A percentile compares a stretch with the other conserved stretches of the same genome.
Evolutionary conservation across 2,329 filamentous ascomycete species (phyloP).

Genomic region (Fusarium buxicola): DNA sequence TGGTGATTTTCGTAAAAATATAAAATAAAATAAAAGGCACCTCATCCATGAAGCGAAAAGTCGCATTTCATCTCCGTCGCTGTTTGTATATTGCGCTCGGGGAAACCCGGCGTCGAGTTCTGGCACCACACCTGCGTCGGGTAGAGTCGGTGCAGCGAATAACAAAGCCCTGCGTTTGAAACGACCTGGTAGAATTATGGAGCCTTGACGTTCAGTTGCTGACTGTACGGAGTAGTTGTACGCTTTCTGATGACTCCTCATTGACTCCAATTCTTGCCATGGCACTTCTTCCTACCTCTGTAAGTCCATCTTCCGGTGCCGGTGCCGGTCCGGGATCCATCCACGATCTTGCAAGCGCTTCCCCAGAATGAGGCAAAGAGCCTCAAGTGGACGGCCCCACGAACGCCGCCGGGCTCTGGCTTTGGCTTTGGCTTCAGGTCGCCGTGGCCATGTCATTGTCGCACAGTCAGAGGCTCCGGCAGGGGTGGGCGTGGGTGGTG

Average conservation of each 20-base stretch:
- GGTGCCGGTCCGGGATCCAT: constrained; percentile 30
- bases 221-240: too few species aligned
- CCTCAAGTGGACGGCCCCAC: constrained; percentile 9
- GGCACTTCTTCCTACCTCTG: background rate
- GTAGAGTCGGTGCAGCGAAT: constrained; percentile 14
- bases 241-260: too few species aligned
- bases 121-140: constrained; percentile 17
- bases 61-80: background rate
- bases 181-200: constrained; percentile 1
- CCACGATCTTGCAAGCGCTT: constrained; percentile 23
- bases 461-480: background rate
- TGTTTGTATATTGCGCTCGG: constrained; percentile 1
- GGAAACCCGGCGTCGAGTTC: constrained; percentile 5
- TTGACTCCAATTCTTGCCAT: background rate
- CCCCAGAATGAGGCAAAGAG: constrained; percentile 37
- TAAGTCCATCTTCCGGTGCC: constrained; percentile 21
- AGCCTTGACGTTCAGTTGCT: constrained; percentile 7
- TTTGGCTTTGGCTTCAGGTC: too few species aligned
- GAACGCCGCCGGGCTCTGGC: background rate
- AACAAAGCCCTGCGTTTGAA: background rate
- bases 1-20: background rate
- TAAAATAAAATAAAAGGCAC: background rate
- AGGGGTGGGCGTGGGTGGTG: background rate
- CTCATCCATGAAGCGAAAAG: background rate
- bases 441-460: background rate